phyloP scores from a whole-genome alignment of 768 basidiomycete species.

The Boletus rex-veris region DNA sequence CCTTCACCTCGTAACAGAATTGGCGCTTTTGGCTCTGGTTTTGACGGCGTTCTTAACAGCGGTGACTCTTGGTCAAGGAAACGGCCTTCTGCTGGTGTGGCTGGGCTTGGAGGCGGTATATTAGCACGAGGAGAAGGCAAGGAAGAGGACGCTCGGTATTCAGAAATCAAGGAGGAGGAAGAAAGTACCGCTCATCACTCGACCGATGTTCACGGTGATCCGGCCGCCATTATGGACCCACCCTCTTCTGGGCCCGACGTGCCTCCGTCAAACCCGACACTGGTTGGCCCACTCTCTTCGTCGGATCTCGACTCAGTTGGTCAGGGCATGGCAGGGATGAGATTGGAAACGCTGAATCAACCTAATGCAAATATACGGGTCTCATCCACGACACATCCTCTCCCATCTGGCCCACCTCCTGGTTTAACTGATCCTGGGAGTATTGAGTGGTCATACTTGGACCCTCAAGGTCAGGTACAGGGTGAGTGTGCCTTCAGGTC shows the following conservation, averaged over 20 bases:
- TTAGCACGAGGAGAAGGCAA: constrained; percentile 40
- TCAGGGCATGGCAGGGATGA: constrained; percentile 15
- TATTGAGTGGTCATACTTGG: constrained; percentile 89
- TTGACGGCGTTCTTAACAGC: constrained; percentile 67
- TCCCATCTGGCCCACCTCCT: constrained; percentile 39
- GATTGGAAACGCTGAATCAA: constrained; percentile 10
- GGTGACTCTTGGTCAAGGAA: constrained; percentile 72
- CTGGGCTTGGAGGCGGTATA: constrained; percentile 39
- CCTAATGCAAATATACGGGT: constrained; percentile 4
- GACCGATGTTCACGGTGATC: constrained; percentile 5
- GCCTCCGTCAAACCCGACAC: constrained; percentile 4
- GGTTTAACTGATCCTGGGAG: constrained; percentile 51
- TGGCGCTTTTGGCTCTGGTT: constrained; percentile 53
- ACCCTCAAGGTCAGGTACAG: constrained; percentile 89
- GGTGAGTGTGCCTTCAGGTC: constrained; percentile 42
- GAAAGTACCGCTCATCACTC: constrained; percentile 29
- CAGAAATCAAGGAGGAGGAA: constrained; percentile 60
- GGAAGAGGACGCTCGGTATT: constrained; percentile 38
- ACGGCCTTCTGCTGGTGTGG: constrained; percentile 54
- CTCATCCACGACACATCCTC: constrained; percentile 8
- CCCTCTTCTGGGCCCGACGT: constrained; percentile 8
- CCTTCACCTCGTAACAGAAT: constrained; percentile 66
- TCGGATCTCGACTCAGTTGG: constrained; percentile 7
- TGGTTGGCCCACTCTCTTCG: constrained; percentile 8
- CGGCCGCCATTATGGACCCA: constrained; percentile 6